These are phyloP conservation scores for Myxozyma geophila DNA, from an alignment of 805 yeast species.

Conservation along the genomic window DNA sequence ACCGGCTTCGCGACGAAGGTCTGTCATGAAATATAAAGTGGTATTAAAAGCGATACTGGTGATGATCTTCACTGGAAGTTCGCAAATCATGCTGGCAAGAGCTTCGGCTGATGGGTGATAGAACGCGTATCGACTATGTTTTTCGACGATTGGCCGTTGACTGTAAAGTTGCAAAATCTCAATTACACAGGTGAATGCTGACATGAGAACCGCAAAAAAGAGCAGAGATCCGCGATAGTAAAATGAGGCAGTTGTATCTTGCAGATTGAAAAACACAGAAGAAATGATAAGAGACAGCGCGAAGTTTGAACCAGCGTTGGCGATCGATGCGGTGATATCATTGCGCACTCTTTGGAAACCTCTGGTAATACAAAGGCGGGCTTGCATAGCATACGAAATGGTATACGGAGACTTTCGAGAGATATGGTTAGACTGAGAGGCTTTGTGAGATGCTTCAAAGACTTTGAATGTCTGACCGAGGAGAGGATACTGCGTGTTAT, in stretches of 20 bases:
- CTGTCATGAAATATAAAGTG: constrained; percentile 62
- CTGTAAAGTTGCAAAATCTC: constrained; percentile 53
- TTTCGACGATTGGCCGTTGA: constrained; percentile 62
- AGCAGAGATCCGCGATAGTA: constrained; percentile 66
- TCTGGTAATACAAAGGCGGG: constrained; percentile 41
- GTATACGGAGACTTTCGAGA: constrained; percentile 52
- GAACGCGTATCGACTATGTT: constrained; percentile 72
- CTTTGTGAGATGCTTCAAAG: constrained; percentile 43
- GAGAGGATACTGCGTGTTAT: constrained; percentile 31
- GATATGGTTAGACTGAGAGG: constrained; percentile 48
- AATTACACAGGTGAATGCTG: constrained; percentile 53
- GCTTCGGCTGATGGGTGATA: constrained; percentile 79
- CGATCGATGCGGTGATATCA: constrained; percentile 56
- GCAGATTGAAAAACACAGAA: constrained; percentile 62
- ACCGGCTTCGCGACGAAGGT: constrained; percentile 55
- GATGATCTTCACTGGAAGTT: constrained; percentile 63
- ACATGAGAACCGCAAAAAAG: constrained; percentile 51
- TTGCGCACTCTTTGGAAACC: constrained; percentile 57
- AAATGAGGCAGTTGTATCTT: constrained; percentile 58
- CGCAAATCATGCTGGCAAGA: constrained; percentile 62
- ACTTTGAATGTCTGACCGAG: constrained; percentile 39
- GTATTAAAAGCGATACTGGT: constrained; percentile 53
- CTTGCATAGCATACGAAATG: constrained; percentile 54
- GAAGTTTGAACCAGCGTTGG: constrained; percentile 54
- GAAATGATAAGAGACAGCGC: constrained; percentile 64